Percentiles rank a stretch among this genome's conserved stretches.
phyloP scores from a whole-genome alignment of 2,329 filamentous ascomycete genomes.

The Penicillium palitans region DNA sequence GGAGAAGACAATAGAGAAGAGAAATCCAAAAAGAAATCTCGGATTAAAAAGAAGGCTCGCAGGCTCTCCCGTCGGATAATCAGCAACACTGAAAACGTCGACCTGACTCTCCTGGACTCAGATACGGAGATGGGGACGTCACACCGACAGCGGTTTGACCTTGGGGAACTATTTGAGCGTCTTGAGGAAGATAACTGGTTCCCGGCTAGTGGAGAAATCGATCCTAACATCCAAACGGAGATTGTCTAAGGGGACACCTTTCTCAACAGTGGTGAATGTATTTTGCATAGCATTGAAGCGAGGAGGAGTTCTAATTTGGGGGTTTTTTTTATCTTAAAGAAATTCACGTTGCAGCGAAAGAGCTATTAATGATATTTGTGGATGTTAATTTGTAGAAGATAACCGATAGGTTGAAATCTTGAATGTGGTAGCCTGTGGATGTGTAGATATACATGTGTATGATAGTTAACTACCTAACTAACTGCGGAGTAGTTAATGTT shows the following conservation, averaged over 20 bases:
- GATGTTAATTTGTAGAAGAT: neutral
- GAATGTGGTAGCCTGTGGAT: neutral
- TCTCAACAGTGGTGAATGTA: neutral
- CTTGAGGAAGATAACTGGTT: conserved; percentile 43
- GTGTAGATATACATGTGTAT: no score
- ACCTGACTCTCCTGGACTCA: conserved; percentile 8
- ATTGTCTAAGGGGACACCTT: conserved; percentile 9
- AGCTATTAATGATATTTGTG: neutral
- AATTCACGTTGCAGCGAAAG: neutral
- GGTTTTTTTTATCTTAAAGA: neutral
- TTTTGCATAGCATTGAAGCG: conserved; percentile 5
- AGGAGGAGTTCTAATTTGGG: neutral
- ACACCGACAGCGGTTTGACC: neutral
- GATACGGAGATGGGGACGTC: neutral
- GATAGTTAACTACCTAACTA: no score
- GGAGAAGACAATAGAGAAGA: neutral
- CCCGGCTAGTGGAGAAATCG: conserved; percentile 34
- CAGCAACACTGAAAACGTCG: conserved; percentile 3
- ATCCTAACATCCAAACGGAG: conserved; percentile 31
- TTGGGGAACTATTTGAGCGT: conserved; percentile 17
- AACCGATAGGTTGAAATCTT: neutral
- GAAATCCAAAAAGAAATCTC: neutral
- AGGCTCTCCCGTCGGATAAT: neutral
- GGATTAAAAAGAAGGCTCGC: neutral
- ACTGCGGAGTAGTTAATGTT: no score